These are phyloP conservation scores for Mycena kentingensis DNA, from an alignment of 768 basidiomycete species.

Conservation along the genomic window DNA sequence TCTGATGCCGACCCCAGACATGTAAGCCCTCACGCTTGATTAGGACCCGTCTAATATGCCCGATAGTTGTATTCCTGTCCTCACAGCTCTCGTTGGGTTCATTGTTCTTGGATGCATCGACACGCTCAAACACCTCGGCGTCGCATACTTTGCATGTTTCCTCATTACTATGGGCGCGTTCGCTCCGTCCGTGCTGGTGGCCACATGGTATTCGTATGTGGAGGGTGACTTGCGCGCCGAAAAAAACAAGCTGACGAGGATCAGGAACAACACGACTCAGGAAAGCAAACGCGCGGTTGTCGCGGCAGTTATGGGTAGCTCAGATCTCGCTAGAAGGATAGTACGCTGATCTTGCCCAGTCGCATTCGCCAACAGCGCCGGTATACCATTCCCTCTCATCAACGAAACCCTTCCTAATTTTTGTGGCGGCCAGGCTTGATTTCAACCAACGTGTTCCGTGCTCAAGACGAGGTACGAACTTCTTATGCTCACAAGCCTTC, in stretches of 20 bases:
- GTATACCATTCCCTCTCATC: not conserved
- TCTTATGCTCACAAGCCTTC: slow-evolving; percentile 50
- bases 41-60: not conserved
- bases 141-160: slow-evolving; percentile 60
- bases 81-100: slow-evolving; percentile 42
- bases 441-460: slow-evolving; percentile 53
- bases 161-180: slow-evolving; percentile 53
- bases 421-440: slow-evolving; percentile 42
- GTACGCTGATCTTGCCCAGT: slow-evolving; percentile 29
- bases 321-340: not conserved
- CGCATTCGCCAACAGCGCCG: slow-evolving; percentile 44
- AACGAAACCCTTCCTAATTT: slow-evolving; percentile 21
- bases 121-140: slow-evolving; percentile 37
- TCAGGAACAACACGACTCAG: slow-evolving; percentile 51
- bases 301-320: slow-evolving; percentile 52
- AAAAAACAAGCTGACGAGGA: slow-evolving; percentile 36
- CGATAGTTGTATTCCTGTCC: slow-evolving; percentile 44
- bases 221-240: too few species aligned
- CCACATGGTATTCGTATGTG: slow-evolving; percentile 34
- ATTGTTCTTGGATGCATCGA: slow-evolving; percentile 50
- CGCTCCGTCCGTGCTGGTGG: slow-evolving; percentile 48
- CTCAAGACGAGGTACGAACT: slow-evolving; percentile 52
- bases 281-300: slow-evolving; percentile 52
- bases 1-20: slow-evolving; percentile 2
- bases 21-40: slow-evolving; percentile 9